A percentile compares a stretch with the other conserved stretches of the same genome.
Evolutionary conservation across 371 early-diverging fungal species (phyloP).

Genomic region (Rhizopus stolonifer): DNA sequence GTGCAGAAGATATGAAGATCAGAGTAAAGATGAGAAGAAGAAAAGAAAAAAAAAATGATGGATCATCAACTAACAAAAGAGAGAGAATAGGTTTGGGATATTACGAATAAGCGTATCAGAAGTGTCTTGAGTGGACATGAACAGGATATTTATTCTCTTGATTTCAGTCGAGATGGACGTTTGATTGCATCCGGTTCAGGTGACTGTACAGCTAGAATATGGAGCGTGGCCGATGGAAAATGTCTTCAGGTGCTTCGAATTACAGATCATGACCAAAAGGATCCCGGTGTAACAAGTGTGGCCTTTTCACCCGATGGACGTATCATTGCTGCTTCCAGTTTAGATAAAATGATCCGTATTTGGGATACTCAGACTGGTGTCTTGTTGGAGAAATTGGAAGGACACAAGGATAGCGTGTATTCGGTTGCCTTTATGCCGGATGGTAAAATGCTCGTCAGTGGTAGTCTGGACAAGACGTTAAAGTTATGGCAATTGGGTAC

Average conservation of each 20-base stretch:
- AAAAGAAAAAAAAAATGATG: no score
- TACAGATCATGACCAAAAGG: conserved; percentile 76
- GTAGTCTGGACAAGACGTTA: conserved; percentile 91
- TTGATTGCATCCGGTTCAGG: conserved; percentile 92
- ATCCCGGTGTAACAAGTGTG: conserved; percentile 91
- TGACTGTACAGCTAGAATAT: conserved; percentile 84
- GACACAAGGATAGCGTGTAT: conserved; percentile 93
- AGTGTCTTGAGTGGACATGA: conserved; percentile 81
- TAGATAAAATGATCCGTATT: conserved; percentile 87
- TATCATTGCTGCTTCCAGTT: conserved; percentile 74
- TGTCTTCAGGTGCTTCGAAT: conserved; percentile 69
- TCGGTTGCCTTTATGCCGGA: conserved; percentile 93
- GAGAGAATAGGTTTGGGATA: conserved; percentile 66
- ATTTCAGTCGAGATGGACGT: conserved; percentile 89
- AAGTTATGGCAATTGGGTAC: conserved; percentile 85
- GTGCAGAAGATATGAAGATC: conserved; percentile 95
- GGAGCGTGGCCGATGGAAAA: conserved; percentile 80
- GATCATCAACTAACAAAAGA: no score
- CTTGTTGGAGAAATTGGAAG: conserved; percentile 81
- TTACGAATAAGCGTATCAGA: conserved; percentile 60
- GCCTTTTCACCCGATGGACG: conserved; percentile 80
- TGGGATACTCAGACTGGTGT: conserved; percentile 84
- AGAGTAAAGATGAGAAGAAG: conserved; percentile 65
- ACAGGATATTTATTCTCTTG: conserved; percentile 93
- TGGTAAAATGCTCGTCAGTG: conserved; percentile 85